Conservation (phyloP, 768 basidiomycete genomes). For the Rhodocollybia butyracea region DNA sequence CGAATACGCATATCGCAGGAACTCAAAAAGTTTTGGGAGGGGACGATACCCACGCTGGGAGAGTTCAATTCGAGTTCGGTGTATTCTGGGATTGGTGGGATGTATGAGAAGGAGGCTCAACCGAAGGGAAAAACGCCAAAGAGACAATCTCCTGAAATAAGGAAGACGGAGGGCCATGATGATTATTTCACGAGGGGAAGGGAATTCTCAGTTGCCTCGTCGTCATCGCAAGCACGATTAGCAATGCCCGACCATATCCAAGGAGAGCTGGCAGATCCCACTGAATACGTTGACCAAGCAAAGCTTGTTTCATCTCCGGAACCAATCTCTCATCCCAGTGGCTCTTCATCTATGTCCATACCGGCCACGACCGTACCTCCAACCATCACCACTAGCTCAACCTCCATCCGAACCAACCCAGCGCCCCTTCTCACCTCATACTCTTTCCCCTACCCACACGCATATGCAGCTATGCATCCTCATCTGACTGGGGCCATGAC, state of each 20-base stretch:
- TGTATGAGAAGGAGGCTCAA: too few relatives aligned
- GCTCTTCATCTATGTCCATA: not conserved
- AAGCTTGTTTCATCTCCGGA: not conserved
- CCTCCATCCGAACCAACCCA: not conserved
- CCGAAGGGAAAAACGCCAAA: not conserved
- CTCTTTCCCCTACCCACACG: conserved; percentile 1
- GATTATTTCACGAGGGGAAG: conserved; percentile 6
- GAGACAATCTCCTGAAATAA: not conserved
- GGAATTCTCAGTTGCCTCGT: conserved; percentile 3
- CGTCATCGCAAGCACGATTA: too few relatives aligned
- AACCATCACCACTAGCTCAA: not conserved
- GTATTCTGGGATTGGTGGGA: too few relatives aligned
- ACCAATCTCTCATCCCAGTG: not conserved
- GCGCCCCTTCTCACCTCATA: not conserved
- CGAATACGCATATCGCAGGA: conserved; percentile 24
- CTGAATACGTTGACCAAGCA: too few relatives aligned
- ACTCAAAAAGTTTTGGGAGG: conserved; percentile 52
- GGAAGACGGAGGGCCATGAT: not conserved
- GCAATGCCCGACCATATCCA: not conserved
- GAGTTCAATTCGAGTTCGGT: too few relatives aligned
- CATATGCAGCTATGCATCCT: not conserved
- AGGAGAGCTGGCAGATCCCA: too few relatives aligned
- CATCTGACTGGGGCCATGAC: conserved; percentile 4
- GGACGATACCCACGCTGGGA: too few relatives aligned
- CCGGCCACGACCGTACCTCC: not conserved